These are phyloP conservation scores for Singerocomus rubriflavus DNA, from an alignment of 1,284 basidiomycete species.

Conservation along the genomic window DNA sequence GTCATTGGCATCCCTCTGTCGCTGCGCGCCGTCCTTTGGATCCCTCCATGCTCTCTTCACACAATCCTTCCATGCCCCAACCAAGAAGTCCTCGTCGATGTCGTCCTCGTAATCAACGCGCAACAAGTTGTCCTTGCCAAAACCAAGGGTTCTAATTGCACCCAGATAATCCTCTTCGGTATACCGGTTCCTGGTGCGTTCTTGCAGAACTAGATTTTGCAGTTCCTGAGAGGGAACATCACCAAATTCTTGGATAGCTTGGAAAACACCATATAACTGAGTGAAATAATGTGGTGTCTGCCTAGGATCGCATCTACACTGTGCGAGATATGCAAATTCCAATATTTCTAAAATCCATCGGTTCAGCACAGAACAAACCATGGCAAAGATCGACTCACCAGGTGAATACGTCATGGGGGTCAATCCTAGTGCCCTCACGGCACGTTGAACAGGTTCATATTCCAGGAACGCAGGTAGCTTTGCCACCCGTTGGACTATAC, in stretches of 20 bases:
- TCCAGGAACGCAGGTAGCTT: conserved; percentile 41
- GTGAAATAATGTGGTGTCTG: conserved; percentile 62
- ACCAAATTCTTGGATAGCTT: conserved; percentile 44
- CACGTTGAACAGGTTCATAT: conserved; percentile 36
- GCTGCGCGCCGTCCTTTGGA: conserved; percentile 39
- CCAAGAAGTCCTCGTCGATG: conserved; percentile 64
- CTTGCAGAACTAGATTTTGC: conserved; percentile 54
- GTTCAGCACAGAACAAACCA: conserved; percentile 2
- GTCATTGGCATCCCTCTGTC: conserved; percentile 53
- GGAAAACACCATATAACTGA: conserved; percentile 49
- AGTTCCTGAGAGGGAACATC: conserved; percentile 44
- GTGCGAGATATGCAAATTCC: conserved; percentile 70
- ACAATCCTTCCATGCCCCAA: conserved; percentile 63
- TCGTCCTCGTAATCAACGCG: conserved; percentile 63
- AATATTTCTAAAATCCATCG: conserved; percentile 51
- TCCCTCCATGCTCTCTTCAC: conserved; percentile 63
- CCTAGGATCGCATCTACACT: conserved; percentile 72
- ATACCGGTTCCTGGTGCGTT: conserved; percentile 63
- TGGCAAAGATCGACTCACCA: conserved; percentile 39
- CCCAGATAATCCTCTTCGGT: conserved; percentile 48
- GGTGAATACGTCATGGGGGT: conserved; percentile 62
- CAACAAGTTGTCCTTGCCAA: conserved; percentile 58
- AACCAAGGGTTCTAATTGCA: conserved; percentile 56
- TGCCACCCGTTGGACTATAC: conserved; percentile 50
- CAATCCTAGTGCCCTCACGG: conserved; percentile 54